Conservation (phyloP, 164 flowering plant genomes). For the Vitis cinerea region DNA sequence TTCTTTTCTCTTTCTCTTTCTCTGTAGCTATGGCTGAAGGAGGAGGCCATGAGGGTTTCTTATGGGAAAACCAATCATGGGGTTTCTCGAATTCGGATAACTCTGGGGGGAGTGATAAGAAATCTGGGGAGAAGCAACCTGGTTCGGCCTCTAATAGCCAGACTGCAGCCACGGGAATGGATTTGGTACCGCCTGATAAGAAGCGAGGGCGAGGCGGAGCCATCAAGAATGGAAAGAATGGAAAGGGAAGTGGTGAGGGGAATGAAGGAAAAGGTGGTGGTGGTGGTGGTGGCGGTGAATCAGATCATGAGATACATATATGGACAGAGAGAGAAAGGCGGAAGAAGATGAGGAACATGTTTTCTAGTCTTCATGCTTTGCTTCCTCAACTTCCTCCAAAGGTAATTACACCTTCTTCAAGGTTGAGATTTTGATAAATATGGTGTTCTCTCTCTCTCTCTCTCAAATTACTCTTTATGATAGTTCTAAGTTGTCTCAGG, state of each 20-base stretch:
- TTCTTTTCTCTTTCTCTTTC: neutral
- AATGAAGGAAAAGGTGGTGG: conserved; percentile 13
- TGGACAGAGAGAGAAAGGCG: conserved; percentile 92
- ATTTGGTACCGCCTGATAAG: conserved; percentile 2
- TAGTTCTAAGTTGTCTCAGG: too few relatives aligned
- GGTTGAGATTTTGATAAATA: neutral
- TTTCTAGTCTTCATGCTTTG: conserved; percentile 75
- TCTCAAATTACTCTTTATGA: neutral
- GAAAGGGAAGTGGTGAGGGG: conserved; percentile 9
- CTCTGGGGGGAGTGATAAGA: conserved; percentile 20
- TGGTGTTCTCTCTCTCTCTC: neutral
- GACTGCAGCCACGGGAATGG: conserved; percentile 2
- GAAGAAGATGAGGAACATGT: conserved; percentile 94
- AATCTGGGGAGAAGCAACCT: neutral
- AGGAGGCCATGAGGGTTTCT: conserved; percentile 17
- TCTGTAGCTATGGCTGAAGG: conserved; percentile 27
- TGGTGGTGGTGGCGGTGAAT: conserved; percentile 24
- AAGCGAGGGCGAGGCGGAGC: conserved; percentile 20
- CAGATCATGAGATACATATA: conserved; percentile 72
- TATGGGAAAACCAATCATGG: conserved; percentile 40
- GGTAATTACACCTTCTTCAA: conserved; percentile 37
- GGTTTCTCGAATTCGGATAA: conserved; percentile 40
- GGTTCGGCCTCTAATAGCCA: conserved; percentile 17
- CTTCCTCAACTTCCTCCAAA: conserved; percentile 86
- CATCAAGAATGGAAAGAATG: conserved; percentile 8